Conservation (phyloP, 176 grass and related monocot genomes). For the Avena atlantica region DNA sequence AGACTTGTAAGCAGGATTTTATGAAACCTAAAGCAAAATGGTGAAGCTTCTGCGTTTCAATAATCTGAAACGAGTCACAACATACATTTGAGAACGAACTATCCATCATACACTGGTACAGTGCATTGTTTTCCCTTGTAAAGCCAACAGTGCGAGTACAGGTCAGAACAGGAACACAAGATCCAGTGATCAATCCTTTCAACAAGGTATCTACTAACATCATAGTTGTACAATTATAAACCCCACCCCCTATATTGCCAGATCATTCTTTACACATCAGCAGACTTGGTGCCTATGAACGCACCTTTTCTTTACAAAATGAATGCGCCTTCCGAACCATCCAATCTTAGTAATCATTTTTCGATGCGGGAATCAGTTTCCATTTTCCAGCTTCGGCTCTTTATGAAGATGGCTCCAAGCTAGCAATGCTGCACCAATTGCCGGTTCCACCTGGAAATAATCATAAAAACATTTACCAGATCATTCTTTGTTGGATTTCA, state of each 20-base stretch:
- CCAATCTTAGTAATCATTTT: constrained; percentile 2
- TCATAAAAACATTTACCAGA: neutral
- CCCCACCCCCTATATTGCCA: neutral
- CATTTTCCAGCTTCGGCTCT: constrained; percentile 54
- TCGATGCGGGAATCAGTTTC: constrained; percentile 42
- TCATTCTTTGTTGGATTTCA: neutral
- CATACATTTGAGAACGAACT: neutral
- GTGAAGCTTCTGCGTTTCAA: neutral
- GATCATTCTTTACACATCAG: constrained; percentile 31
- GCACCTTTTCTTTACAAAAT: constrained; percentile 21
- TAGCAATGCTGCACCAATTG: constrained; percentile 84
- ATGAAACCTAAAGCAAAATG: too few species aligned
- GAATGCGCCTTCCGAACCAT: constrained; percentile 24
- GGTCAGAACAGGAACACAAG: constrained; percentile 21
- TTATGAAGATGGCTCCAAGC: constrained; percentile 60
- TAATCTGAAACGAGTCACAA: neutral
- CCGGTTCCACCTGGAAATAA: constrained; percentile 79
- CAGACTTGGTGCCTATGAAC: neutral
- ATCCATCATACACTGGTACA: constrained; percentile 26
- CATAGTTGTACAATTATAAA: constrained; percentile 31
- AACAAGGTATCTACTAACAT: constrained; percentile 39
- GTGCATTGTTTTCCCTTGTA: neutral
- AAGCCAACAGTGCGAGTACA: constrained; percentile 8
- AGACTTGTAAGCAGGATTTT: too few species aligned
- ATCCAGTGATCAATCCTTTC: constrained; percentile 32